Conservation (phyloP, 257 asterid genomes). For the Petrea volubilis region DNA sequence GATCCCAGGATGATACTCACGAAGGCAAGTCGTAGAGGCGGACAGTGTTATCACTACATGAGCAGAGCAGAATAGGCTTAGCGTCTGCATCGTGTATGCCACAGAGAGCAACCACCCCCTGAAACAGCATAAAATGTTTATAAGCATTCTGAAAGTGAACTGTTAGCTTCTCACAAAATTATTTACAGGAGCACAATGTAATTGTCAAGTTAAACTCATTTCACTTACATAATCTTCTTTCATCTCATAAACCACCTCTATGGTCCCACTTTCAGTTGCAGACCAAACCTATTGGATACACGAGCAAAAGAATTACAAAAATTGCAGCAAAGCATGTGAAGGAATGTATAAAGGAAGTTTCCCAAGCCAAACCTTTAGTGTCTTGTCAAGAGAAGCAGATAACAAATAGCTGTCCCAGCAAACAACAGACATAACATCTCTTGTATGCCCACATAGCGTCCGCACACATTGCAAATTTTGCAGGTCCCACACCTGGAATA, state of each 20-base stretch:
- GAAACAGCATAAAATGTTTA: neutral
- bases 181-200: no score
- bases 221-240: slow-evolving; percentile 44
- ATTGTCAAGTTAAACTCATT: neutral
- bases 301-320: neutral
- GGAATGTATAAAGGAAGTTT: neutral
- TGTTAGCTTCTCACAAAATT: no score
- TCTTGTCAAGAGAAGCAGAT: slow-evolving; percentile 65
- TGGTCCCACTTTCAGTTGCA: slow-evolving; percentile 36
- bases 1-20: slow-evolving; percentile 25
- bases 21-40: slow-evolving; percentile 52
- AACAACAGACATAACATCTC: slow-evolving; percentile 48
- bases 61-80: slow-evolving; percentile 47
- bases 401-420: slow-evolving; percentile 56
- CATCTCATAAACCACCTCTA: slow-evolving; percentile 41
- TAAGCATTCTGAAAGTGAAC: no score
- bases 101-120: slow-evolving; percentile 43
- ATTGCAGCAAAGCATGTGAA: neutral
- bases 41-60: slow-evolving; percentile 38
- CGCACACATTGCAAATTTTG: slow-evolving; percentile 56
- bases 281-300: slow-evolving; percentile 37
- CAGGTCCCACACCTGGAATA: slow-evolving; percentile 59
- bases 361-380: slow-evolving; percentile 45
- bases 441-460: slow-evolving; percentile 46
- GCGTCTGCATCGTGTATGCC: slow-evolving; percentile 45